These are phyloP conservation scores for Fraxinus pennsylvanica DNA, from an alignment of 257 asterid species.

Conservation along the genomic window DNA sequence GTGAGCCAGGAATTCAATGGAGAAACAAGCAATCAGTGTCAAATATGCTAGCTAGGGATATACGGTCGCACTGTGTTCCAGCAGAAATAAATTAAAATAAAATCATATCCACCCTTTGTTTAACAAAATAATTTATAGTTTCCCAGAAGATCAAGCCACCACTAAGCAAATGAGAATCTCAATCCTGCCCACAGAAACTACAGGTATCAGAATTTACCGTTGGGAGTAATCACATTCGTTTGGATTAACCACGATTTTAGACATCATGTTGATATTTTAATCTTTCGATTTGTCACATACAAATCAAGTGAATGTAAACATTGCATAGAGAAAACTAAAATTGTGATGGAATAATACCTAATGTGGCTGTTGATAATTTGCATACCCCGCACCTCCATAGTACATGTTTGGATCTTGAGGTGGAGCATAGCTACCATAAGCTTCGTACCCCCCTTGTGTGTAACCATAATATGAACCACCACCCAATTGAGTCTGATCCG, in stretches of 20 bases:
- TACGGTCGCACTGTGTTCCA: neutral
- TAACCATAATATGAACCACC: constrained; percentile 61
- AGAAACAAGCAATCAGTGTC: neutral
- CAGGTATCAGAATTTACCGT: neutral
- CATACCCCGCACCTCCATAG: constrained; percentile 78
- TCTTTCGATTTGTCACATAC: neutral
- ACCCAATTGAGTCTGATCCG: constrained; percentile 70
- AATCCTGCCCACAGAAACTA: neutral
- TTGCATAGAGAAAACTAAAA: neutral
- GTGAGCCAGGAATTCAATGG: no score
- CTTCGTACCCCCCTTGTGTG: constrained; percentile 75
- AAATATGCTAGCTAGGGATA: neutral
- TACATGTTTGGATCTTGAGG: constrained; percentile 87
- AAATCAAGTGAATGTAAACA: neutral
- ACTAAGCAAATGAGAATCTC: neutral
- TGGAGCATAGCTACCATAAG: constrained; percentile 77
- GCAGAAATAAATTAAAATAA: no score
- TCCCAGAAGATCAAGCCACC: neutral
- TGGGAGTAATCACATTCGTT: neutral
- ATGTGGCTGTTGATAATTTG: constrained; percentile 76
- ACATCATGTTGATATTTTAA: neutral
- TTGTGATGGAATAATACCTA: constrained; percentile 45
- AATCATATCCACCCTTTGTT: neutral
- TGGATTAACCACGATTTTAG: neutral
- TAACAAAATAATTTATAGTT: no score